These are phyloP conservation scores for Leishmania guyanensis DNA, from an alignment of 208 protist genomes.

Conservation along the genomic window DNA sequence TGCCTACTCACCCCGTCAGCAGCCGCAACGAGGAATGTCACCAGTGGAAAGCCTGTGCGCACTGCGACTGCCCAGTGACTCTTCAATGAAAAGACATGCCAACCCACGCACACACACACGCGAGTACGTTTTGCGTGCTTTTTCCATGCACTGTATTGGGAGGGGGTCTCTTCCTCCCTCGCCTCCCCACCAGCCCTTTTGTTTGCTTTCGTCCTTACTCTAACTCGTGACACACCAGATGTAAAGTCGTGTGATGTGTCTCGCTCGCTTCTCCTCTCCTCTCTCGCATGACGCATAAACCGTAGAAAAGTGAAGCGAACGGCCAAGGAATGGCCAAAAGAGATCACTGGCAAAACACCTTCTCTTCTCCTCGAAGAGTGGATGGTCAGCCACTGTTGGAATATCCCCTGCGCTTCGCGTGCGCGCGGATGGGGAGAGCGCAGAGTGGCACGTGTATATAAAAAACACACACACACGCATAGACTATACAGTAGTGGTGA, in stretches of 20 bases:
- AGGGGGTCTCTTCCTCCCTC: neutral
- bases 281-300: neutral
- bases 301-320: neutral
- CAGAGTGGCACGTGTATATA: neutral
- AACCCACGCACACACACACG: neutral
- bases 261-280: neutral
- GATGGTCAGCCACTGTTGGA: neutral
- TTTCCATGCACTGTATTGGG: too few species aligned
- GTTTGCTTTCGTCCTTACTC: neutral
- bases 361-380: neutral
- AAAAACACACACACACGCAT: neutral
- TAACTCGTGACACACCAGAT: neutral
- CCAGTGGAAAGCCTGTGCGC: neutral
- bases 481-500: neutral
- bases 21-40: neutral
- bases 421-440: neutral
- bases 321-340: neutral
- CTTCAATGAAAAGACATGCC: neutral
- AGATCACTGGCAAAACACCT: neutral
- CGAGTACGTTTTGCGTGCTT: neutral
- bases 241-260: neutral
- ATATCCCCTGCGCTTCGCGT: neutral
- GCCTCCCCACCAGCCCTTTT: neutral
- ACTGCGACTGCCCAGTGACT: neutral
- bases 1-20: slow-evolving; percentile 15